Evolutionary conservation across 1,284 basidiomycete species (phyloP).

Genomic region (Ceratobasidium sp.): DNA sequence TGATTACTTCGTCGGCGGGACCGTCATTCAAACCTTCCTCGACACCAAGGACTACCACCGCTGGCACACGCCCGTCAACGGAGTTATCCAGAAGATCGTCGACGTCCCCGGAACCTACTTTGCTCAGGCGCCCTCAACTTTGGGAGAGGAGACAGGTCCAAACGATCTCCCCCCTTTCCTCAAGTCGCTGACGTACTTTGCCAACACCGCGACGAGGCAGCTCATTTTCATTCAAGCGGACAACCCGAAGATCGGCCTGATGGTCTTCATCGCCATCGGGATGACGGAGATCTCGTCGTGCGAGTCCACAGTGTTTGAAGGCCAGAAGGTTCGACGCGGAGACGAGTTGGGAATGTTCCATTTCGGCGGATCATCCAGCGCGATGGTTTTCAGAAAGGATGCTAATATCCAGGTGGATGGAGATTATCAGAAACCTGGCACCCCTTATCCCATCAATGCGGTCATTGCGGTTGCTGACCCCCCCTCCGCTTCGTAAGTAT

Average conservation of each 20-base stretch:
- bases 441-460: no score
- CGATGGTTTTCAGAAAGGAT: slow-evolving; percentile 22
- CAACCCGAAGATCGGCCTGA: slow-evolving; percentile 61
- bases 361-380: slow-evolving; percentile 59
- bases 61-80: slow-evolving; percentile 65
- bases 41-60: slow-evolving; percentile 63
- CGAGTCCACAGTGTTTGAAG: slow-evolving; percentile 51
- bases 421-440: no score
- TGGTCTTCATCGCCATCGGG: slow-evolving; percentile 64
- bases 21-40: slow-evolving; percentile 66
- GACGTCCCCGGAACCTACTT: slow-evolving; percentile 64
- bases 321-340: slow-evolving; percentile 58
- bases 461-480: no score
- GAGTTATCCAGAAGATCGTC: slow-evolving; percentile 58
- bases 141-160: slow-evolving; percentile 32
- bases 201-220: slow-evolving; percentile 58
- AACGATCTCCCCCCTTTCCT: slow-evolving; percentile 50
- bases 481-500: no score
- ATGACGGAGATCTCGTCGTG: slow-evolving; percentile 68
- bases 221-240: slow-evolving; percentile 66
- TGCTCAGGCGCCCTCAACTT: slow-evolving; percentile 50
- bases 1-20: slow-evolving; percentile 60
- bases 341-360: slow-evolving; percentile 64
- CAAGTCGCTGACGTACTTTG: slow-evolving; percentile 55
- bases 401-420: neutral